Conservation (phyloP, 106 monocot genomes). For the Platanthera zijinensis region DNA sequence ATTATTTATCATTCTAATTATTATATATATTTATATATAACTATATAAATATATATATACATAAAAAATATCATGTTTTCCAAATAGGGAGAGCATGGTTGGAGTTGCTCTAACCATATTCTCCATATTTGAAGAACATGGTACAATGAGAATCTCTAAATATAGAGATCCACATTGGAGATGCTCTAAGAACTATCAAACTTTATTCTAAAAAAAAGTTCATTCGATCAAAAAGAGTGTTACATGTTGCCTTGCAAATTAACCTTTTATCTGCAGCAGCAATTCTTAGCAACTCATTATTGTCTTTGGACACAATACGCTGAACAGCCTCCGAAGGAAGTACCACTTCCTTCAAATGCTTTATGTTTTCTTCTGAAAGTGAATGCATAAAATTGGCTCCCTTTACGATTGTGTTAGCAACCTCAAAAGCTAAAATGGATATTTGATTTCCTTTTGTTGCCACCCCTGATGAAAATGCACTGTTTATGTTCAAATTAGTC, state of each 20-base stretch:
- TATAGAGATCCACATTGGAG: no score
- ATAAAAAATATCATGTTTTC: no score
- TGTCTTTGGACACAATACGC: slow-evolving; percentile 47
- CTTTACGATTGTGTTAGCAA: slow-evolving; percentile 67
- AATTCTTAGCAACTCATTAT: slow-evolving; percentile 43
- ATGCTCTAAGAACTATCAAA: neutral
- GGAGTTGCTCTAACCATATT: no score
- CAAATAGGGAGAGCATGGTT: no score
- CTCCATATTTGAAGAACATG: no score
- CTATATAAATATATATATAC: no score
- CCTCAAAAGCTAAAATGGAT: slow-evolving; percentile 63
- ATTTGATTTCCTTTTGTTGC: slow-evolving; percentile 50
- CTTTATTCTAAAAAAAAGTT: neutral
- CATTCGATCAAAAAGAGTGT: neutral
- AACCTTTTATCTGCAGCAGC: slow-evolving; percentile 71
- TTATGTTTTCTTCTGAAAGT: slow-evolving; percentile 52
- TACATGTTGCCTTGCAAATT: neutral
- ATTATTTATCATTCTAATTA: no score
- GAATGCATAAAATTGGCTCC: slow-evolving; percentile 68
- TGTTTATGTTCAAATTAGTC: slow-evolving; percentile 30
- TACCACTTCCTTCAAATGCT: slow-evolving; percentile 45
- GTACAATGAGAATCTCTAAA: no score
- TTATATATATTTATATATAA: no score
- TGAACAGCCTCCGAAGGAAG: slow-evolving; percentile 58
- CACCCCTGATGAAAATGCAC: slow-evolving; percentile 37